Base-by-base conservation (phyloP, 306 rosid genomes). In the Potentilla sterilis region DNA sequence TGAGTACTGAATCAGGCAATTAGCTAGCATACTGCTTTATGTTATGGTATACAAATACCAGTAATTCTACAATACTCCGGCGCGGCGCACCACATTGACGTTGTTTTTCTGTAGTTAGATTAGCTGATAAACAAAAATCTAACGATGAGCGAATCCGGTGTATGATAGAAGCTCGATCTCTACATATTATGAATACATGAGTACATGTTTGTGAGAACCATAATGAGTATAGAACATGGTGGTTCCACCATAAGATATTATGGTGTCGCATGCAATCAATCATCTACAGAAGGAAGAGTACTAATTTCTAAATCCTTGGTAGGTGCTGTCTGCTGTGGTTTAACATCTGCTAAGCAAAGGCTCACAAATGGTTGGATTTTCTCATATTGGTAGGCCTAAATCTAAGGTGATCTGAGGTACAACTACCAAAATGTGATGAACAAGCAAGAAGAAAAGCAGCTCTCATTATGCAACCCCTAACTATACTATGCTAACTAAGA, bases 201-300 rank as follows among this genome's bases (percentile, higher is more conserved):
- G 69, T 73, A 48, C 58, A 49, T 74, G 3, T 61, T 14, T 58
- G 58, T 44, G 64, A 67, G 69, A 19, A 51, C 44, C 69, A 59
- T 43, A 61, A 32, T 74, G 64, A 32, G 21, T 24, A 44, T 21
- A 4, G 38, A 21, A 22, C 37, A 43, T 43, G 52, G 72, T 9
- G 72, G 72, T 43, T 22, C 72, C 72, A 28, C 69, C 59, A 32
- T 48, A 55, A 72, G 16, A 54, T 55, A 14, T 52, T 40, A 37
- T 35, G 47, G 44, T 37, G 69, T 37, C 47, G 9, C 69, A 37
- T 61, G 37, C 71, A 40, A 67, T 67, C 71, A 40, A 5, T 66
- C 49, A 66, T 41, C 32, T 7, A 42, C 71, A 67, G 49, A 35
- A 19, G 11, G 41, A 4, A 67, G 71, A 40, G 51, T n/a, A 21